Conservation (phyloP, 2,329 filamentous ascomycete species). For the Fusarium nygamai region DNA sequence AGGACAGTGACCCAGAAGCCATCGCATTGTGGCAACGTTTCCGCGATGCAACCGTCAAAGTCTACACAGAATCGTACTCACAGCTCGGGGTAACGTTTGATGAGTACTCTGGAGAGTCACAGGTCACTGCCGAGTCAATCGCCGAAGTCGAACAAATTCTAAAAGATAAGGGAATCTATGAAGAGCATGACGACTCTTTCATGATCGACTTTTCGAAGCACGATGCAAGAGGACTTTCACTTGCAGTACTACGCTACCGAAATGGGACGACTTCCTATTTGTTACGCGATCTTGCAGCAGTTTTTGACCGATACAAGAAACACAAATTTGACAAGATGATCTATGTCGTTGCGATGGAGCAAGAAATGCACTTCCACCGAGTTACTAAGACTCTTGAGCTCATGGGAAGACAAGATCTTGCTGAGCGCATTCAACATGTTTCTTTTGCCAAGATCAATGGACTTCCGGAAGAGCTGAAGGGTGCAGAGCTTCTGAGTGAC, state of each 20-base stretch:
- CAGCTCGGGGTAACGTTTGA: conserved; percentile 67
- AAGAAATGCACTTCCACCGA: conserved; percentile 77
- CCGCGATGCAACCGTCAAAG: conserved; percentile 62
- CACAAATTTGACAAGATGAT: conserved; percentile 81
- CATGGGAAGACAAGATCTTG: conserved; percentile 48
- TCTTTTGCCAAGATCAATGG: conserved; percentile 65
- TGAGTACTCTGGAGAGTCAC: conserved; percentile 74
- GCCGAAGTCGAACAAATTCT: conserved; percentile 67
- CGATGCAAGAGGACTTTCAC: conserved; percentile 76
- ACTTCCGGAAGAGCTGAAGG: conserved; percentile 24
- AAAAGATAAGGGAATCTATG: conserved; percentile 67
- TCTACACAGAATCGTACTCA: conserved; percentile 64
- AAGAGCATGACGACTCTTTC: conserved; percentile 72
- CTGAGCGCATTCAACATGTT: conserved; percentile 48
- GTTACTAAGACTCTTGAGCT: conserved; percentile 68
- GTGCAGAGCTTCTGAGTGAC: conserved; percentile 30
- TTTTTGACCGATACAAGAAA: conserved; percentile 68
- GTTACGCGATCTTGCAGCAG: conserved; percentile 76
- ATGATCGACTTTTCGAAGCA: conserved; percentile 78
- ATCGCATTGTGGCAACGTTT: conserved; percentile 64
- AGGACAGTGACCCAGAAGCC: conserved; percentile 64
- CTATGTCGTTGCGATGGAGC: conserved; percentile 77
- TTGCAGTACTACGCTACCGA: conserved; percentile 72
- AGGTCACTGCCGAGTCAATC: conserved; percentile 62
- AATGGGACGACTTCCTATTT: conserved; percentile 58